A percentile compares a stretch with the other conserved stretches of the same genome.
Conservation (phyloP, 2,329 filamentous ascomycete genomes). For the Penicillium expansum region DNA sequence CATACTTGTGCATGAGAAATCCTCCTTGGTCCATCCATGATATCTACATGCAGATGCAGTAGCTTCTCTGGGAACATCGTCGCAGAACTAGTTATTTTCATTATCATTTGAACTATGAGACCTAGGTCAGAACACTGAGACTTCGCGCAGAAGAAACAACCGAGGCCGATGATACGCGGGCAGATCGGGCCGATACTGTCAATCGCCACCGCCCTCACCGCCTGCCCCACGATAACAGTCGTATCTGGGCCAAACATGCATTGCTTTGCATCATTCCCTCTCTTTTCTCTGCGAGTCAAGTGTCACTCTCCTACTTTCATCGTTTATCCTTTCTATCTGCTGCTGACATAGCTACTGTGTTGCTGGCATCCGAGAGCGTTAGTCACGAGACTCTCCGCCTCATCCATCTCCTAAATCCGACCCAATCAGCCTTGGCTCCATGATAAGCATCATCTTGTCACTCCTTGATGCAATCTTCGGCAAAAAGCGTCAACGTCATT, state of each 20-base stretch:
- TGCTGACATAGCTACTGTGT: background rate
- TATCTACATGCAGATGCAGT: too few relatives aligned
- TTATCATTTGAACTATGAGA: background rate
- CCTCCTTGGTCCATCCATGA: too few relatives aligned
- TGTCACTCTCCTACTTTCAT: background rate
- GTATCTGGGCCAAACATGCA: constrained; percentile 5
- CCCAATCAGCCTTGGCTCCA: constrained; percentile 9
- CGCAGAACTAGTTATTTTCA: too few relatives aligned
- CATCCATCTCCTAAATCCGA: background rate
- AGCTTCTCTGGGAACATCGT: background rate
- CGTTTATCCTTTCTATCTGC: background rate
- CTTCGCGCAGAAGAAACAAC: background rate
- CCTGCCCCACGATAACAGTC: constrained; percentile 8
- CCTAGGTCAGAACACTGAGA: background rate
- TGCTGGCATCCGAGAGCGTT: background rate
- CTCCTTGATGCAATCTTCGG: constrained; percentile 11
- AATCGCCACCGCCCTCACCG: constrained; percentile 11
- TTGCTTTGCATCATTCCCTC: background rate
- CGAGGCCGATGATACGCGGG: background rate
- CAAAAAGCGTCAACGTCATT: constrained; percentile 11
- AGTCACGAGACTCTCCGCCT: constrained; percentile 5
- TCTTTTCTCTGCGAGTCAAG: background rate
- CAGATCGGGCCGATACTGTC: constrained; percentile 6
- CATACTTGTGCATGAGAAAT: background rate
- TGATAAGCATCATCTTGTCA: constrained; percentile 13